phyloP scores from a whole-genome alignment of 345 rosid genomes.

The Xanthoceras sorbifolium region DNA sequence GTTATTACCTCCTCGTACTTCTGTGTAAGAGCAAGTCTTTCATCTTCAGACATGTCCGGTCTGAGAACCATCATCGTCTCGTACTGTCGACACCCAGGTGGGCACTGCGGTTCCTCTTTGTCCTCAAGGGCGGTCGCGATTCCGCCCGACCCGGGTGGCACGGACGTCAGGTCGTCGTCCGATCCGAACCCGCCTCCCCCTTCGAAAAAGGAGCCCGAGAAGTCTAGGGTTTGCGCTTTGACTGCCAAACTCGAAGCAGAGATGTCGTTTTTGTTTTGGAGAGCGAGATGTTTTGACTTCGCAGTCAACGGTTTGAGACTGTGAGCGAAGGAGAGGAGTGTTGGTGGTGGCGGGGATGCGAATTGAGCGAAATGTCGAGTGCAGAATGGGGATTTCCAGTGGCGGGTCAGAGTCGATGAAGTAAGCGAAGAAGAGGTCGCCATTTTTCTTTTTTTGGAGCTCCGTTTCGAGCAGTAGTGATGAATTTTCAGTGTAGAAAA shows the following conservation, averaged over 20 bases:
- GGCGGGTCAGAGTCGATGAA: slow-evolving; percentile 28
- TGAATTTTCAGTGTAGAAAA: background rate
- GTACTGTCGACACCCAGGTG: slow-evolving; percentile 86
- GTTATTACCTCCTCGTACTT: slow-evolving; percentile 92
- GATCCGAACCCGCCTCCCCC: slow-evolving; percentile 57
- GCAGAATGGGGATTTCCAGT: slow-evolving; percentile 35
- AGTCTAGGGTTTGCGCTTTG: slow-evolving; percentile 67
- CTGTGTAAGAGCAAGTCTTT: slow-evolving; percentile 81
- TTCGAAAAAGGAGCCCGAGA: slow-evolving; percentile 80
- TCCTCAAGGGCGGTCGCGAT: slow-evolving; percentile 65
- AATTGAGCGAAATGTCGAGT: slow-evolving; percentile 35
- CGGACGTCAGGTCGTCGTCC: slow-evolving; percentile 61
- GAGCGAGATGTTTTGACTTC: slow-evolving; percentile 28
- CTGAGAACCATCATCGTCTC: slow-evolving; percentile 88
- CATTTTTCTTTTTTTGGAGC: slow-evolving; percentile 36
- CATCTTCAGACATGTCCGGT: slow-evolving; percentile 98
- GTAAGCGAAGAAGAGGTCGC: slow-evolving; percentile 51
- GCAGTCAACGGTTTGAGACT: slow-evolving; percentile 40
- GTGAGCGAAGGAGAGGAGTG: slow-evolving; percentile 45
- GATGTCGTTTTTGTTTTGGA: slow-evolving; percentile 13
- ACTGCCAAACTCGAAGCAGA: slow-evolving; percentile 20
- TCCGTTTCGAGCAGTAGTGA: slow-evolving; percentile 1
- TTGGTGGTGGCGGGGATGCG: slow-evolving; percentile 29
- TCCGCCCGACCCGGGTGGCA: slow-evolving; percentile 43
- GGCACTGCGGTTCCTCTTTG: slow-evolving; percentile 81